Base-by-base conservation (phyloP, 2,329 filamentous ascomycete species). In the Epichloe sibirici region DNA sequence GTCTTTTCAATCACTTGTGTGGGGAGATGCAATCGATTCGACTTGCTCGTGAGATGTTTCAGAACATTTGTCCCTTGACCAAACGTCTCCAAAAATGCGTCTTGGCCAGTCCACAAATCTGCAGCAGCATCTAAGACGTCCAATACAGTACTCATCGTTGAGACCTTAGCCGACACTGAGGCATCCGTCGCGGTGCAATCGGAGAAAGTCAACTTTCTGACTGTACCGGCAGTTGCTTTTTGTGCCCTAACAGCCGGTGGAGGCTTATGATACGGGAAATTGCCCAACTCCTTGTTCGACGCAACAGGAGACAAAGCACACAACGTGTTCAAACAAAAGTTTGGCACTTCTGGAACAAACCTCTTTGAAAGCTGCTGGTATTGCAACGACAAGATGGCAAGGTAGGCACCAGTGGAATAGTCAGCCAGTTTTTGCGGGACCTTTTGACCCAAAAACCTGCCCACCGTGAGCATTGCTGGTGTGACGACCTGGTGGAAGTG, bases 401-500 rank as follows among this genome's bases (percentile, higher is more conserved):
- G 71, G 65, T 88, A 96, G 8, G 83, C 79, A 11, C 93, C 93
- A 3, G 76, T 83, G 3, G 81, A 78, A 55, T 88, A 79, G 58
- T 93, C 86, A 7, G 76, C 70, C 4, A 88, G 68, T 7, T 71
- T 74, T 44, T 79, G 74, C 0, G 89, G 82, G 0, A 84, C 75
- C 52, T 83, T 88, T 60, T 95, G 82, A 1, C 86, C 88, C 28
- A 98, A 76, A 68, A 87, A 96, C 51, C 88, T 82, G 12, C 79
- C 80, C 68, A 97, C 88, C n/a, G 84, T 79, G 5, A 96, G 80
- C 69, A 89, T 86, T 0, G 91, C 86, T 2, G 93, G 93, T 2
- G 93, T 98, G 42, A 89, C 86, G 38, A 97, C 88, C 61, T 93
- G 86, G 62, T 98, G 93, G 69, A 97, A 98, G 69, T 97, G 90